Evolutionary conservation across 305 asterid genomes (phyloP), one percentile per base, ranked within the genome.

Genomic region (Fraxinus nigra): DNA sequence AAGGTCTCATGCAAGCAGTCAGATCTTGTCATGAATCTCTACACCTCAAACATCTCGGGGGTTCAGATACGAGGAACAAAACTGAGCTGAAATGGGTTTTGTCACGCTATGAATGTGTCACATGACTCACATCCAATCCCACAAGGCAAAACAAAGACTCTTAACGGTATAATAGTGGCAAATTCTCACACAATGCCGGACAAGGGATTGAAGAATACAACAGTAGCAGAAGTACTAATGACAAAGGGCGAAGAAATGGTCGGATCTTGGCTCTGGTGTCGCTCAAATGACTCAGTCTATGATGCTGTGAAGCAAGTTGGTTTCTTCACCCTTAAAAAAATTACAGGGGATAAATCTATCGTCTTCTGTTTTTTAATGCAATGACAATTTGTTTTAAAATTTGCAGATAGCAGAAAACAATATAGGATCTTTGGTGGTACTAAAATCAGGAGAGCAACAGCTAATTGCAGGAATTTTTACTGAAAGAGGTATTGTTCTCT

Each of bases 371-470:
- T 46, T 73, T 40, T 77, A 28, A 11, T 35, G 59, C 82, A 76
- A 48, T 11, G 76, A 81, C 16, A 48, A 80, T 33, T 13, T 20
- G 4, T 35, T 63, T 56, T 13, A 70, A 72, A 69, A 51, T 37
- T 33, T 85, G 85, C 91, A 94, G 97, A 93, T 92, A 94, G 90
- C 94, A 63, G 89, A 84, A 76, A 92, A 92, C 89, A 93, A 92
- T 79, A 87, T 93, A 51, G 97, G 97, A 80, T 94, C 98, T 5
- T 83, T 93, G 88, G 95, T 94, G 79, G 97, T 93, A 70, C 84
- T 94, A 8, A 94, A 84, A 87, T 93, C 94, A 9, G 97, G 97
- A 79, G 90, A 88, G 61, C 87, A 87, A 33, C 90, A 91, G 20
- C 80, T 80, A 54, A 87, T 94, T 77, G 97, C 97, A 72, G 95